phyloP scores from a whole-genome alignment of 148 eudicot species.

The Beta vulgaris region DNA sequence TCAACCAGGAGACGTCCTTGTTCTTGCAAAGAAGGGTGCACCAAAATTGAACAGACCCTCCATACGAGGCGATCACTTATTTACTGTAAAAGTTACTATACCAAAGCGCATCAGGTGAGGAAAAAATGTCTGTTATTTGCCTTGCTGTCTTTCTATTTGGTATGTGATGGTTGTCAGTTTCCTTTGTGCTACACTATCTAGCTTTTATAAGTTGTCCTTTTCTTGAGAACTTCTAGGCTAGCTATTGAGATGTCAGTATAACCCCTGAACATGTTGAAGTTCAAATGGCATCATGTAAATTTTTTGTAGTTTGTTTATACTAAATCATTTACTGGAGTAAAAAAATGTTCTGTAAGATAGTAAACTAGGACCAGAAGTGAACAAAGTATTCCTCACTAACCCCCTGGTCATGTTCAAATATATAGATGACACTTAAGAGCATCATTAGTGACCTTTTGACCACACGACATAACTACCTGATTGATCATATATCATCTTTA shows the following conservation, averaged over 20 bases:
- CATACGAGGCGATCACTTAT: constrained; percentile 90
- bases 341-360: background rate
- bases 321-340: background rate
- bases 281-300: background rate
- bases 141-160: background rate
- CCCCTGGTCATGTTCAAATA: background rate
- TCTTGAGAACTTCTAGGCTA: background rate
- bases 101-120: constrained; percentile 87
- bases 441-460: background rate
- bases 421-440: background rate
- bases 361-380: background rate
- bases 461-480: background rate
- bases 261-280: background rate
- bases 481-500: background rate
- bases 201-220: background rate
- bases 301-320: background rate
- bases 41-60: constrained; percentile 92
- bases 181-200: background rate
- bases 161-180: background rate
- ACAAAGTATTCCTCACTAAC: background rate
- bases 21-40: constrained; percentile 87
- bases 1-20: constrained; percentile 97
- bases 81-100: constrained; percentile 73
- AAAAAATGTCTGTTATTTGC: background rate
- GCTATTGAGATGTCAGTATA: no score